Percentiles rank a stretch among this genome's conserved stretches.
Conservation (phyloP, 1,284 basidiomycete species). For the Puccinia polysora region DNA sequence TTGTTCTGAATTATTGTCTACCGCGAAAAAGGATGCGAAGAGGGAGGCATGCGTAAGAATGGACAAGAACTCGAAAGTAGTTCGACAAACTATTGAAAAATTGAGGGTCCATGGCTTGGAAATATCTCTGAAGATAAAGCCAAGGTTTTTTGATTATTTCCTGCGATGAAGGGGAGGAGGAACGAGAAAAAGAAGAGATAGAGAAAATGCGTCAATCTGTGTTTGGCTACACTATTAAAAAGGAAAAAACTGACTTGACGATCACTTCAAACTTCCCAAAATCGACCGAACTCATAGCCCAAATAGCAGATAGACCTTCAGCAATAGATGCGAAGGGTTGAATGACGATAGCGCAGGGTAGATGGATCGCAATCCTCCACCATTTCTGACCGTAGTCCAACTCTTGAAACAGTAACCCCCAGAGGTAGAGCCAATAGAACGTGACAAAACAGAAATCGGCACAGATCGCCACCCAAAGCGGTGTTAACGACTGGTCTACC, state of each 20-base stretch:
- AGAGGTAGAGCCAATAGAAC: conserved; percentile 52
- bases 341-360: conserved; percentile 50
- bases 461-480: conserved; percentile 54
- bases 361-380: conserved; percentile 37
- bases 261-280: conserved; percentile 47
- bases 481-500: conserved; percentile 47
- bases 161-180: too few relatives aligned
- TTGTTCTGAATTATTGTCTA: too few relatives aligned
- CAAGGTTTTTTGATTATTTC: too few relatives aligned
- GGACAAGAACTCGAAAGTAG: too few relatives aligned
- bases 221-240: too few relatives aligned
- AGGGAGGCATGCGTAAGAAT: too few relatives aligned
- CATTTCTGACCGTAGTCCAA: conserved; percentile 49
- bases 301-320: conserved; percentile 54
- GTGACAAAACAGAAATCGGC: conserved; percentile 55
- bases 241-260: conserved; percentile 43
- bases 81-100: too few relatives aligned
- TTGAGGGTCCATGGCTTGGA: too few relatives aligned
- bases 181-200: neutral
- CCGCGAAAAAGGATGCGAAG: too few relatives aligned
- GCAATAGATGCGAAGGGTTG: conserved; percentile 54
- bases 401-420: conserved; percentile 47
- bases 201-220: too few relatives aligned
- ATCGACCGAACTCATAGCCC: conserved; percentile 53
- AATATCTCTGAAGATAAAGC: too few relatives aligned